Evolutionary conservation across 2,329 filamentous ascomycete species (phyloP), one percentile per base, ranked within the genome.

Genomic region (Sporothrix brasiliensis): DNA sequence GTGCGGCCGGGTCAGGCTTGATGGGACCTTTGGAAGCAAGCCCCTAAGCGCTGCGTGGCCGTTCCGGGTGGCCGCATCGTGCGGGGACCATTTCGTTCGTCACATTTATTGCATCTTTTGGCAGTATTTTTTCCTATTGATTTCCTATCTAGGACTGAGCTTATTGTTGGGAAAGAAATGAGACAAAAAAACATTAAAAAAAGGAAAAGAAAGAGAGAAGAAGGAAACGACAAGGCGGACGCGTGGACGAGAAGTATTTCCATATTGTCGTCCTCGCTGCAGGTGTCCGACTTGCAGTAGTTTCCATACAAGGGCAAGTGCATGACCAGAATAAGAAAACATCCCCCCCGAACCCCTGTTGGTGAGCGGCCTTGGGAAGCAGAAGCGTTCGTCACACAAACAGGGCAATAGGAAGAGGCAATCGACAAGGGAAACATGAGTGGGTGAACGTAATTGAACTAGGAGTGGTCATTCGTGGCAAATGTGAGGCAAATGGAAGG

Each of bases 301-400:
- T 63, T 24, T 63, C 13, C 27, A 21, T 63, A n/a, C 56, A 61
- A 61, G 56, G 56, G 56, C 11, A 41, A 21, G 52, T 16, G 16
- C n/a, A 27, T 7, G n/a, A 47, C 19, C 41, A 9, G 13, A 27
- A 47, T 47, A 27, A 13, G 14, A 63, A 47, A 14, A 11, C 11
- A 34, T 4, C 21, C 53, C 24, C 30, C 19, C 21, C 16, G 7
- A n/a, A 50, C 19, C 49, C 44, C 49, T 50, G 49, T 50, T 21
- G 49, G 9, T n/a, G 19, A 50, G 49, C 49, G 49, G 49, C 16
- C 10, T 7, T 21, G 19, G 49, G 49, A 50, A 6, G 19, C 19
- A 50, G 19, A 19, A 13, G 50, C 50, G 52, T 54, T 58, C 54
- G 54, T 58, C 54, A 58, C 54, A 58, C 54, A 58, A 58, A 41